Base-by-base conservation (phyloP, 371 early-diverging fungal genomes). In the Apophysomyces ossiformis region DNA sequence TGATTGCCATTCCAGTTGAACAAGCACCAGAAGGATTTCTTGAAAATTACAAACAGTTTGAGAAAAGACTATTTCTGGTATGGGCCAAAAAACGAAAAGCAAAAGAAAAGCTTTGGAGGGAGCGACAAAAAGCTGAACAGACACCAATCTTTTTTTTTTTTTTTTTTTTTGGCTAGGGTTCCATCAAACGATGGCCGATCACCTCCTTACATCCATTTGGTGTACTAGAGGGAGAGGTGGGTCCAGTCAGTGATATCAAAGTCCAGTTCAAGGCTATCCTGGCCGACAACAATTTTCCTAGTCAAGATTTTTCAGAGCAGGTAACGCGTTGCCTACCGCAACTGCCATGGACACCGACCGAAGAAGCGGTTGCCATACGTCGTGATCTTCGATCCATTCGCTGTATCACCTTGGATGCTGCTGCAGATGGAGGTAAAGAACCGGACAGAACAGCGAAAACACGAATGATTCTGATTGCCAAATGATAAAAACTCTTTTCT, bases 341-440 rank as follows among this genome's bases (percentile, higher is more conserved):
- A 2, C 57, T 76, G 41, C 90, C 91, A 7, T 92, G 91, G 92
- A 43, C 45, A 0, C 88, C 90, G 47, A 84, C 90, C 7, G 87
- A 85, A 35, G 79, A 76, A 38, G 88, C 87, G 69, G 38, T 84
- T 18, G 72, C 65, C 18, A 71, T 65, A 8, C 86, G 96, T n/a
- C 76, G 82, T 1, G 95, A 96, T 66, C 71, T 95, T 47, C 84
- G 93, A 11, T 37, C 69, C 7, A 67, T 71, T 61, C 83, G 91
- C 44, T 86, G 95, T 39, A 93, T 94, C 68, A 91, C 93, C 11
- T 90, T 99, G 57, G 96, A 97, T 73, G 95, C 96, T 21, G 70
- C 84, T 7, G 91, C 92, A 0, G 94, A 96, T 44, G 90, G 91
- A 66, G 97, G 98, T 80, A 57, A 63, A 37, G n/a, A 11, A 32